These are phyloP conservation scores for Tuber borchii DNA, from an alignment of 495 filamentous ascomycete genomes.

Conservation along the genomic window DNA sequence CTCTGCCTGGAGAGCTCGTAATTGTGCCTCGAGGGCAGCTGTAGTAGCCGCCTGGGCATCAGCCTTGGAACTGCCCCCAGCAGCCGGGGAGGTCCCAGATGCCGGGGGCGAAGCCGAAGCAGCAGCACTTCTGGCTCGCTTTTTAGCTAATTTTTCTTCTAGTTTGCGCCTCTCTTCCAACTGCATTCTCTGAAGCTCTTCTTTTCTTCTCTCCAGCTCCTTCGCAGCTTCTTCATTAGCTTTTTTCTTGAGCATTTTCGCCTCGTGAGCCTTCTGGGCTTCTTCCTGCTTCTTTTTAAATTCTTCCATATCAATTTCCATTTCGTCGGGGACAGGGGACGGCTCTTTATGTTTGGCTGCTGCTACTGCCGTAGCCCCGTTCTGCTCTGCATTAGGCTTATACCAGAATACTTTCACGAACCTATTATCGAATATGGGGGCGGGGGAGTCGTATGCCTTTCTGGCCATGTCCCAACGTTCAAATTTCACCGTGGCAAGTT, in stretches of 20 bases:
- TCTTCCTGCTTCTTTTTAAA: constrained; percentile 70
- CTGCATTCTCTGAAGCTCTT: constrained; percentile 67
- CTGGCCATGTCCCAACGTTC: constrained; percentile 65
- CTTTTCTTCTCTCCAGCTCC: constrained; percentile 68
- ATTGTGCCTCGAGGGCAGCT: constrained; percentile 64
- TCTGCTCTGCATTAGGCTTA: constrained; percentile 53
- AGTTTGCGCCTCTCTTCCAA: constrained; percentile 69
- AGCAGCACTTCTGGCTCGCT: constrained; percentile 39
- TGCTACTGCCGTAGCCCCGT: constrained; percentile 18
- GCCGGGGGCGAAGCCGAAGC: constrained; percentile 24
- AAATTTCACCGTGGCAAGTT: constrained; percentile 75
- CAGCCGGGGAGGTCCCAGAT: constrained; percentile 8
- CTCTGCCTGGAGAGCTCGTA: constrained; percentile 78
- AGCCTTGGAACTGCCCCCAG: constrained; percentile 53
- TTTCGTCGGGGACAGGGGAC: constrained; percentile 43
- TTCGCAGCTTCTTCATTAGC: constrained; percentile 65
- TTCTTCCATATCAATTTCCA: constrained; percentile 68
- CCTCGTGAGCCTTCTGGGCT: constrained; percentile 71
- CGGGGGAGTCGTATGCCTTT: constrained; percentile 80
- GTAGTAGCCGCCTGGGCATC: constrained; percentile 54
- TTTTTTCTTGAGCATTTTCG: constrained; percentile 64
- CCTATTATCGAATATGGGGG: constrained; percentile 91
- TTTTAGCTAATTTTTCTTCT: constrained; percentile 55
- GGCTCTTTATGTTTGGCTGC: constrained; percentile 12
- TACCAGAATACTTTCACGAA: constrained; percentile 98